Base-by-base conservation (phyloP, 2,329 filamentous ascomycete genomes). In the Cercospora citrullina region DNA sequence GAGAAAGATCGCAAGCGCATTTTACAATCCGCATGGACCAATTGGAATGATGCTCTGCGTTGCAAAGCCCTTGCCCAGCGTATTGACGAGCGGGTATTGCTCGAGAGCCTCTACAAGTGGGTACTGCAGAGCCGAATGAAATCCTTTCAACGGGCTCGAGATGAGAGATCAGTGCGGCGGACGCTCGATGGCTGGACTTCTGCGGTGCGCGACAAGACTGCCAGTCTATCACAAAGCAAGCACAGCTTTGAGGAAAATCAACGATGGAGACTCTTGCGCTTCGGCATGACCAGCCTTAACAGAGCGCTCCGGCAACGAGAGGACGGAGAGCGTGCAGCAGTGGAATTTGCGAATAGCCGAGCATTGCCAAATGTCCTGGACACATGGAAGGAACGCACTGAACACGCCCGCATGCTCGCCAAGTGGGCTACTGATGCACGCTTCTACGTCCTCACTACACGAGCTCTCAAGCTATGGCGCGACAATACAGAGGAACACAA, bases 1-100 rank as follows among this genome's bases (percentile, higher is more conserved):
- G 77, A 81, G 60, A 78, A 86, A 33, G 82, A 89, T 73, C 83
- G 80, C 10, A 76, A 81, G 71, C 84, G 87, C 57, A 75, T 89
- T 30, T 73, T 88, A 60, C 84, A 83, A 60, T 87, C 87, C 74
- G 81, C 85, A 3, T 88, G 86, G 81, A 88, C 84, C 1, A 79
- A 80, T 10, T 90, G 88, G 89, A 90, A 89, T 70, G 86, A 90
- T 72, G 80, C 80, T 16, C 80, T 89, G 16, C 86, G 88, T 18
- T 84, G 82, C 69, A 81, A 84, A 71, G 83, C 83, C 16, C 77
- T 90, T 1, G 79, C 78, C 60, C 79, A 82, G 21, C 84, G 82
- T 14, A 85, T 89, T 59, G 82, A 89, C 69, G 83, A 86, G 69
- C 83, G 87, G 3, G 71, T 89, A 48, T 79, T 86, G 51, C 78